Percentiles rank a stretch among this genome's conserved stretches.
phyloP scores from a whole-genome alignment of 2,329 filamentous ascomycete species.

The Fusarium veterinarium region DNA sequence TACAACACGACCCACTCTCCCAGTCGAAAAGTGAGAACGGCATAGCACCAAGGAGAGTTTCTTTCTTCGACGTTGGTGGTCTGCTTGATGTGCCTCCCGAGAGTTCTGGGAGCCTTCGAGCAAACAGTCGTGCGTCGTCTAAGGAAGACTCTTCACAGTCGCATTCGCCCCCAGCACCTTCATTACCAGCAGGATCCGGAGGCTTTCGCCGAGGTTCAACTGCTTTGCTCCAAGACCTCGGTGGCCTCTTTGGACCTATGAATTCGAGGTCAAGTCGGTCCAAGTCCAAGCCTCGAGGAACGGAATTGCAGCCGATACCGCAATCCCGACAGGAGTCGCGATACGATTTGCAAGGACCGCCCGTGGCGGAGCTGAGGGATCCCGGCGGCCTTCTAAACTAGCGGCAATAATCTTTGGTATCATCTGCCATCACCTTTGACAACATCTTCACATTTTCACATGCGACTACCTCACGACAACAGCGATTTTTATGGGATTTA shows the following conservation, averaged over 20 bases:
- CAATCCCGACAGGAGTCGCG: conserved; percentile 53
- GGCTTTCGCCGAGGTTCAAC: conserved; percentile 66
- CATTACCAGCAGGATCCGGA: conserved; percentile 56
- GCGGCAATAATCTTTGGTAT: not conserved
- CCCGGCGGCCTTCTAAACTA: conserved; percentile 55
- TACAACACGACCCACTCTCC: conserved; percentile 50
- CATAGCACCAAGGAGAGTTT: conserved; percentile 61
- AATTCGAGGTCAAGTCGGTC: conserved; percentile 48
- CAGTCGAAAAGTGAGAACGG: conserved; percentile 42
- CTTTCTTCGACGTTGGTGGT: conserved; percentile 88
- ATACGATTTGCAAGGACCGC: conserved; percentile 47
- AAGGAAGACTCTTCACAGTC: conserved; percentile 54
- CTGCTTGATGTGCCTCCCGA: conserved; percentile 67
- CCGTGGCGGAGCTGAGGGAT: conserved; percentile 52
- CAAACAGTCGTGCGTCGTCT: conserved; percentile 57
- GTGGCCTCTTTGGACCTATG: conserved; percentile 62
- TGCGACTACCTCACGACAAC: conserved; percentile 34
- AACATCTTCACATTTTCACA: conserved; percentile 21
- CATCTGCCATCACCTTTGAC: conserved; percentile 12
- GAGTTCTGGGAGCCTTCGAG: conserved; percentile 50
- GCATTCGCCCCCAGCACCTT: conserved; percentile 54
- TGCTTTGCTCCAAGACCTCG: conserved; percentile 68
- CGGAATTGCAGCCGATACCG: conserved; percentile 60
- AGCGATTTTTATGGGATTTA: conserved; percentile 14
- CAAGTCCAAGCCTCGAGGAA: conserved; percentile 50